These are phyloP conservation scores for Amborella trichopoda DNA, from an alignment of 164 flowering plant species.

Conservation along the genomic window DNA sequence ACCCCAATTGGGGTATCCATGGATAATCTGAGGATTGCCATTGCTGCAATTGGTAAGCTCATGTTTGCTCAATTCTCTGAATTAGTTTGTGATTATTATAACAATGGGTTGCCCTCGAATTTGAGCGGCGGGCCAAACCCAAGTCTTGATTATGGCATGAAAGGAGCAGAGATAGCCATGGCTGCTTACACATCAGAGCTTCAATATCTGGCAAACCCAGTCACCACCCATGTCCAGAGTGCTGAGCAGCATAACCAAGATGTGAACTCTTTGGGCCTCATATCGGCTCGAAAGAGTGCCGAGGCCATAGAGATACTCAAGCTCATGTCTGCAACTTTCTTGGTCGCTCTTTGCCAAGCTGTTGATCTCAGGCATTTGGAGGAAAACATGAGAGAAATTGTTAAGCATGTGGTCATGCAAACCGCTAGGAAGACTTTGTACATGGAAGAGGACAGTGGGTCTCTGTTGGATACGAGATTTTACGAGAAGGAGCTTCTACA, in stretches of 20 bases:
- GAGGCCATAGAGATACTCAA: constrained; percentile 20
- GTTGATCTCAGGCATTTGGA: constrained; percentile 22
- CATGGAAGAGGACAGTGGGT: constrained; percentile 9
- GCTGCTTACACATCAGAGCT: constrained; percentile 22
- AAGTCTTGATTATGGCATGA: constrained; percentile 20
- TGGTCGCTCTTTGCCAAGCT: constrained; percentile 18
- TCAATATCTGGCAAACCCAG: constrained; percentile 21
- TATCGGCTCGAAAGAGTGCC: constrained; percentile 15
- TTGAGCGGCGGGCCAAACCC: constrained; percentile 19
- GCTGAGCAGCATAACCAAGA: constrained; percentile 27
- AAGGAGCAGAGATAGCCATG: constrained; percentile 28
- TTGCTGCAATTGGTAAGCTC: constrained; percentile 24
- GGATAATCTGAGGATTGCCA: constrained; percentile 17
- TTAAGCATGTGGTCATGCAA: constrained; percentile 11
- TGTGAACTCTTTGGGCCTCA: constrained; percentile 19
- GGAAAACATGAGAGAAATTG: constrained; percentile 12
- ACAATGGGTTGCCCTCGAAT: constrained; percentile 20
- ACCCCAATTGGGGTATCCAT: constrained; percentile 22
- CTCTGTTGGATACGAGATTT: constrained; percentile 14
- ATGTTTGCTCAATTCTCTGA: constrained; percentile 26
- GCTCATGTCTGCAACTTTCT: constrained; percentile 19
- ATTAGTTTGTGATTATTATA: constrained; percentile 20
- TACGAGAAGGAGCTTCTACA: constrained; percentile 10
- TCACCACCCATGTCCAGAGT: constrained; percentile 21
- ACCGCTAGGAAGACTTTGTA: constrained; percentile 12